phyloP scores from a whole-genome alignment of 1,139 yeast species.

The Suzukiozyma palmioleophila region DNA sequence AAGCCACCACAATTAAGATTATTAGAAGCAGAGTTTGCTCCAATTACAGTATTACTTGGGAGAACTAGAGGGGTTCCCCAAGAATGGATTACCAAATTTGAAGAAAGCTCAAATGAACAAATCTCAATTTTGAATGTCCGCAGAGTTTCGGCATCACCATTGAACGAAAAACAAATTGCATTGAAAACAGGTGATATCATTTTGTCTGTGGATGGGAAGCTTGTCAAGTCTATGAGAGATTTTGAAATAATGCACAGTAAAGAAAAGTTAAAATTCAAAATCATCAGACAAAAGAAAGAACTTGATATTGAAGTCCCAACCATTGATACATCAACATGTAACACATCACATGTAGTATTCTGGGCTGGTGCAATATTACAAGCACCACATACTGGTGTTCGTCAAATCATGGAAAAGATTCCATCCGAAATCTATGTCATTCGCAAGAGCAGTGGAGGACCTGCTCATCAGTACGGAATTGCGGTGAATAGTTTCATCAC shows the following conservation, averaged over 20 bases:
- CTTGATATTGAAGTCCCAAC: slow-evolving; percentile 62
- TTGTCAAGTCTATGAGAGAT: slow-evolving; percentile 66
- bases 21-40: slow-evolving; percentile 73
- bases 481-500: slow-evolving; percentile 81
- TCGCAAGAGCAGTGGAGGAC: slow-evolving; percentile 71
- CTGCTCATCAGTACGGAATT: slow-evolving; percentile 81
- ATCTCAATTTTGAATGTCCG: slow-evolving; percentile 70
- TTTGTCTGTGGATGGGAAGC: slow-evolving; percentile 59
- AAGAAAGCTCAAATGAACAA: slow-evolving; percentile 54
- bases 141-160: slow-evolving; percentile 55
- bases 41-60: slow-evolving; percentile 69
- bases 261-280: slow-evolving; percentile 49
- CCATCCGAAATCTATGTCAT: slow-evolving; percentile 85
- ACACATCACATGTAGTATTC: slow-evolving; percentile 62
- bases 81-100: slow-evolving; percentile 71
- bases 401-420: slow-evolving; percentile 67
- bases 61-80: slow-evolving; percentile 84
- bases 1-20: slow-evolving; percentile 57
- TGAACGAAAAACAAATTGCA: slow-evolving; percentile 22
- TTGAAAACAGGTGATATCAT: slow-evolving; percentile 66
- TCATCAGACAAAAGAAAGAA: slow-evolving; percentile 53
- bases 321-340: slow-evolving; percentile 48
- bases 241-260: slow-evolving; percentile 50
- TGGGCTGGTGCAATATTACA: slow-evolving; percentile 79
- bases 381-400: slow-evolving; percentile 48